Percentiles rank a stretch among this genome's conserved stretches.
Evolutionary conservation across 805 yeast genomes (phyloP).

Genomic region (Ogataea paraovalis): DNA sequence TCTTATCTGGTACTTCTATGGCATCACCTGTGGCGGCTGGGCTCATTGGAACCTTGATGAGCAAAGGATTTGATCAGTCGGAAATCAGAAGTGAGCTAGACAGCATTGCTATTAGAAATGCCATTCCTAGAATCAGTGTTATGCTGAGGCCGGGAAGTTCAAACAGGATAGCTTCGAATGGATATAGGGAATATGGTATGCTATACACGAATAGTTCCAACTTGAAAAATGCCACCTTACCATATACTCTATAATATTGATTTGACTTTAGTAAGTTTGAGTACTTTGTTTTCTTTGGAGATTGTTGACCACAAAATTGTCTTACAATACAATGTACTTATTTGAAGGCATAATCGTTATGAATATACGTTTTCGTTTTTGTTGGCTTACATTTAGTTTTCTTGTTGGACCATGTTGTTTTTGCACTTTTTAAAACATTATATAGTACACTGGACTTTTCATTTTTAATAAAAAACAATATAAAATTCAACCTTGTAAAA

Average conservation of each 20-base stretch:
- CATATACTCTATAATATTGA: constrained; percentile 12
- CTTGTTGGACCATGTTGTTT: too few species aligned
- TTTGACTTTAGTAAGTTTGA: too few species aligned
- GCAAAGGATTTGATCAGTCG: constrained; percentile 42
- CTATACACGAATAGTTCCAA: constrained; percentile 7
- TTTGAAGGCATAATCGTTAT: too few species aligned
- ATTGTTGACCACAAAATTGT: too few species aligned
- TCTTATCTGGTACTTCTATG: constrained; percentile 77
- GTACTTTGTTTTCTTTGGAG: too few species aligned
- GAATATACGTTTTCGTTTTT: too few species aligned
- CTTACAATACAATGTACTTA: too few species aligned
- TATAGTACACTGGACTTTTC: too few species aligned
- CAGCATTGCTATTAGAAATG: constrained; percentile 43
- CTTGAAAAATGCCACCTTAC: not conserved
- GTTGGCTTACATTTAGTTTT: too few species aligned
- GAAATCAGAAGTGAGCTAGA: constrained; percentile 41
- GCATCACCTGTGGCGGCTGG: constrained; percentile 77
- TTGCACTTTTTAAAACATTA: too few species aligned
- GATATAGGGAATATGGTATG: constrained; percentile 22
- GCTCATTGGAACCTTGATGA: constrained; percentile 49
- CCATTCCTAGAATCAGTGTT: constrained; percentile 44
- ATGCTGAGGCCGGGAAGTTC: constrained; percentile 53
- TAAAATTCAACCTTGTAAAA: not conserved
- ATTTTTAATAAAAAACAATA: too few species aligned
- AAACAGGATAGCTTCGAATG: constrained; percentile 45